Evolutionary conservation across 1,284 basidiomycete genomes (phyloP).

Genomic region (Anthracocystis setariae): DNA sequence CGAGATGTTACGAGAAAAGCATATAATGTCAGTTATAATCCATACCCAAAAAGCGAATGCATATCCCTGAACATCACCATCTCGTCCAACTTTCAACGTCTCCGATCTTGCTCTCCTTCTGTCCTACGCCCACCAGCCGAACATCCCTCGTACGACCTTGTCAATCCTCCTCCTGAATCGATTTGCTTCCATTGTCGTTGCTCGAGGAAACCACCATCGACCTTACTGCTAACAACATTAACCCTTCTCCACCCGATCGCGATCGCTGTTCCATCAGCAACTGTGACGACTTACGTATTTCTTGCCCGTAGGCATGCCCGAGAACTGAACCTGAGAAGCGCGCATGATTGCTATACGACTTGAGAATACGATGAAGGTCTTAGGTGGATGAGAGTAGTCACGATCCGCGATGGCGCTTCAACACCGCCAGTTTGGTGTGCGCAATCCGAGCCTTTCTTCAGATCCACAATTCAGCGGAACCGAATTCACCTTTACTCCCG

Average conservation of each 20-base stretch:
- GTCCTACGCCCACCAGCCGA: too few species aligned
- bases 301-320: slow-evolving; percentile 63
- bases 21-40: neutral
- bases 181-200: too few species aligned
- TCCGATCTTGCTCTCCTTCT: neutral
- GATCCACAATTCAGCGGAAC: slow-evolving; percentile 7
- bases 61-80: neutral
- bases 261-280: neutral
- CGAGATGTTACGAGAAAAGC: neutral
- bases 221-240: too few species aligned
- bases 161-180: too few species aligned
- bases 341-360: slow-evolving; percentile 30
- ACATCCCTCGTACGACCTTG: too few species aligned
- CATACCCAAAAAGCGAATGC: neutral
- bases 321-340: slow-evolving; percentile 49
- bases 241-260: neutral
- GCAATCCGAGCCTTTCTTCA: slow-evolving; percentile 18
- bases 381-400: slow-evolving; percentile 2
- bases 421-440: neutral
- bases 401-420: neutral
- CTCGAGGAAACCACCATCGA: too few species aligned
- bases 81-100: neutral
- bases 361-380: slow-evolving; percentile 3
- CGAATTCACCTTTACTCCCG: slow-evolving; percentile 2
- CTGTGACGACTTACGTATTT: slow-evolving; percentile 54